A percentile compares a stretch with the other conserved stretches of the same genome.
Conservation (phyloP, 352 stramenopile genomes). For the Pythium monospermum region DNA sequence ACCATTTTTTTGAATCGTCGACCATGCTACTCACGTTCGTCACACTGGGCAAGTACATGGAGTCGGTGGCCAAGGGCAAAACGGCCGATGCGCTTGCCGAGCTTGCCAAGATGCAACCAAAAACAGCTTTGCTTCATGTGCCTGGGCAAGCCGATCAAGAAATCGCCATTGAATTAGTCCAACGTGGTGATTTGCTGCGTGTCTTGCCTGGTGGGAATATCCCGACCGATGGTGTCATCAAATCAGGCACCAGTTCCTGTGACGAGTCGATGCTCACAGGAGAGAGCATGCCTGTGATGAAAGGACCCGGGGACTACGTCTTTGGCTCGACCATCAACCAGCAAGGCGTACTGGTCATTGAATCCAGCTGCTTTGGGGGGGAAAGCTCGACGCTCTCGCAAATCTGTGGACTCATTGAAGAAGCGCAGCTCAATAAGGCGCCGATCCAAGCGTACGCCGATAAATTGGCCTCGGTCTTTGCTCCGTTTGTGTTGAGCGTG, state of each 20-base stretch:
- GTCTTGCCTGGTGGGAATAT: constrained; percentile 72
- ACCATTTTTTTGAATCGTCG: constrained; percentile 87
- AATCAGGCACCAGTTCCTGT: constrained; percentile 53
- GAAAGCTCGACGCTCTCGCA: constrained; percentile 65
- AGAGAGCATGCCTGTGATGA: constrained; percentile 86
- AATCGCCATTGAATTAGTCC: constrained; percentile 81
- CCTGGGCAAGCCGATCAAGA: constrained; percentile 50
- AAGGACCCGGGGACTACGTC: constrained; percentile 67
- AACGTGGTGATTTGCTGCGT: constrained; percentile 70
- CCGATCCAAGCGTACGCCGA: constrained; percentile 86
- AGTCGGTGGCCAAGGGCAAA: constrained; percentile 83
- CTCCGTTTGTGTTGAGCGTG: constrained; percentile 55
- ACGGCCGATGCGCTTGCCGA: constrained; percentile 71
- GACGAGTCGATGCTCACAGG: constrained; percentile 84
- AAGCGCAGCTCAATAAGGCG: constrained; percentile 84
- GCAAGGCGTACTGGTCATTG: constrained; percentile 80
- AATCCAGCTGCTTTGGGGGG: constrained; percentile 72
- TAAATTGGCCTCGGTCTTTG: constrained; percentile 57
- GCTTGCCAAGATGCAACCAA: constrained; percentile 71
- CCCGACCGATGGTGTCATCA: constrained; percentile 79
- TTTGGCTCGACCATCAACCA: constrained; percentile 85
- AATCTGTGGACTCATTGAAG: constrained; percentile 82
- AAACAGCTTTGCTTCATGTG: constrained; percentile 61
- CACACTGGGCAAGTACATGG: constrained; percentile 86
- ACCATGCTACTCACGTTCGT: constrained; percentile 86